Evolutionary conservation across 2,329 filamentous ascomycete genomes (phyloP).

Genomic region (Clonostachys rosea): DNA sequence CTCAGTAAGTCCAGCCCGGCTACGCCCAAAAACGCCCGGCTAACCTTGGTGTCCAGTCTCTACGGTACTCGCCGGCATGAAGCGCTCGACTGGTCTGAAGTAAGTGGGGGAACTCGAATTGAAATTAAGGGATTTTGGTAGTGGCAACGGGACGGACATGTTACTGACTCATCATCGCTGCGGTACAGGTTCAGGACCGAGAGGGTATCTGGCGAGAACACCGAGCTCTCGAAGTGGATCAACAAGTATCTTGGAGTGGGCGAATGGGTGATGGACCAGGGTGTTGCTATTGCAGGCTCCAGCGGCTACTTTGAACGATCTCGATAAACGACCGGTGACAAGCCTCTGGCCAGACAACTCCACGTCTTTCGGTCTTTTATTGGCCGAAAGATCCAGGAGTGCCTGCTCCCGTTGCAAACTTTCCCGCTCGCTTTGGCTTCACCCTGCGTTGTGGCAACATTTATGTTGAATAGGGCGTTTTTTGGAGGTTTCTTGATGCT

Average conservation of each 20-base stretch:
- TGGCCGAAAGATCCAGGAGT: no score
- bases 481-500: no score
- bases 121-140: background rate
- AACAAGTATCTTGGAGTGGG: conserved; percentile 91
- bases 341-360: no score
- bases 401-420: no score
- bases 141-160: background rate
- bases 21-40: background rate
- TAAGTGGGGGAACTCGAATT: conserved; percentile 49
- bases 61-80: conserved; percentile 93
- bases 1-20: conserved; percentile 57
- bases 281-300: conserved; percentile 82
- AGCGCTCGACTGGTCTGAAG: conserved; percentile 96
- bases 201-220: conserved; percentile 72
- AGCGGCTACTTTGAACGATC: conserved; percentile 90
- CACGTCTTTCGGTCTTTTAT: no score
- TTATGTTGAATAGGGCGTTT: no score
- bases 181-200: conserved; percentile 77
- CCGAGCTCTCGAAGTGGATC: conserved; percentile 82
- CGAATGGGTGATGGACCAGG: conserved; percentile 98
- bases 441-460: no score
- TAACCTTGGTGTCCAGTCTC: conserved; percentile 58
- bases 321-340: conserved; percentile 44
- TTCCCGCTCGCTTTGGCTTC: no score
- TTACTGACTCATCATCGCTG: background rate